These are phyloP conservation scores for Mortierella polycephala DNA, from an alignment of 371 early-diverging fungal genomes.

Conservation along the genomic window DNA sequence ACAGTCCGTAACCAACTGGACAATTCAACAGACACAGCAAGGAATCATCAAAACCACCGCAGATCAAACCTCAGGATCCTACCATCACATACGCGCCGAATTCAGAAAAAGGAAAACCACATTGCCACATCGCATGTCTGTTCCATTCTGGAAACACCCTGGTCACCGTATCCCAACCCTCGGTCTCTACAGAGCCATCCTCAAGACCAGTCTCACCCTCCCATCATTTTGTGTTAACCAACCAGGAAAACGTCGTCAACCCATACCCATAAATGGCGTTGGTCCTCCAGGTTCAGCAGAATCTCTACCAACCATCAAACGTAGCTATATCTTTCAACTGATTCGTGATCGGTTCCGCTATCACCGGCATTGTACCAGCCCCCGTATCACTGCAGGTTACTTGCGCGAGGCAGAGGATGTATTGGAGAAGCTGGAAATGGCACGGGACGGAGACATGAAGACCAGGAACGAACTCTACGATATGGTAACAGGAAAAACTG, in stretches of 20 bases:
- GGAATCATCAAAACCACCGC: too few relatives aligned
- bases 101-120: background rate
- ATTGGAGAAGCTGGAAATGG: constrained; percentile 19
- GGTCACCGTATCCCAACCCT: constrained; percentile 40
- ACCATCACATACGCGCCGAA: too few relatives aligned
- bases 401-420: constrained; percentile 28
- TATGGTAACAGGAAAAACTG: constrained; percentile 29
- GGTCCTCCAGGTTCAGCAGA: constrained; percentile 36
- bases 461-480: constrained; percentile 27
- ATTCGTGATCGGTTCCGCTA: constrained; percentile 37
- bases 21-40: too few relatives aligned
- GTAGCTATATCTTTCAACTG: constrained; percentile 32
- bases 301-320: constrained; percentile 12
- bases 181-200: constrained; percentile 32
- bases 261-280: constrained; percentile 19
- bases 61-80: too few relatives aligned
- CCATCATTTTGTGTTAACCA: constrained; percentile 21
- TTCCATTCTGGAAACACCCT: constrained; percentile 47
- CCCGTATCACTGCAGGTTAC: constrained; percentile 26
- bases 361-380: constrained; percentile 36
- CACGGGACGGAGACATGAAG: constrained; percentile 16
- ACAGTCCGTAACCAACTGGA: background rate
- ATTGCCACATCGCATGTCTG: background rate
- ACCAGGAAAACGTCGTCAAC: constrained; percentile 23
- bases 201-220: constrained; percentile 19